These are phyloP conservation scores for Lentinula detonsa DNA, from an alignment of 768 basidiomycete species.

Conservation along the genomic window DNA sequence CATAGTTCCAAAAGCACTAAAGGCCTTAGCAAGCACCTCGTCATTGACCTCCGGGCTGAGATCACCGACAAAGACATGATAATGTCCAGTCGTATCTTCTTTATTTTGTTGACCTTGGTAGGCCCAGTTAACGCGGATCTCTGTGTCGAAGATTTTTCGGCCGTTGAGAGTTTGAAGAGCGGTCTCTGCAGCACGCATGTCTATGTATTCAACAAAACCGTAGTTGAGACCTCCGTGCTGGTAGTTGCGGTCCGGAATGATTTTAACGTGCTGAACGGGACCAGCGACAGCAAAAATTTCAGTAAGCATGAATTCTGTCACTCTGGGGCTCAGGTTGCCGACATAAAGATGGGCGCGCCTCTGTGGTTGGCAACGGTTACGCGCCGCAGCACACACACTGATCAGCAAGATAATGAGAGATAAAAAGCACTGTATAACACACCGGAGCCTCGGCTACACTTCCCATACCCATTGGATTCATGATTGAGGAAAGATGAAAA, in stretches of 20 bases:
- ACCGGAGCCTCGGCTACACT: slow-evolving; percentile 74
- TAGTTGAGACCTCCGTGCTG: slow-evolving; percentile 99
- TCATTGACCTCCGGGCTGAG: slow-evolving; percentile 99
- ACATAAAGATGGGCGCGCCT: slow-evolving; percentile 97
- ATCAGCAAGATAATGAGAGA: slow-evolving; percentile 23
- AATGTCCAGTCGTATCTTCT: slow-evolving; percentile 97
- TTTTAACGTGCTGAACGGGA: slow-evolving; percentile 98
- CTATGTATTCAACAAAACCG: slow-evolving; percentile 98
- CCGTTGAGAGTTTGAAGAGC: slow-evolving; percentile 98
- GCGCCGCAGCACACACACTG: slow-evolving; percentile 12
- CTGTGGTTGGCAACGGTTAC: slow-evolving; percentile 30
- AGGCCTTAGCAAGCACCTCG: slow-evolving; percentile 93
- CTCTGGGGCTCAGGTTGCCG: slow-evolving; percentile 94
- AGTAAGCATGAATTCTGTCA: slow-evolving; percentile 98
- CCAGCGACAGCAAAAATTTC: slow-evolving; percentile 97
- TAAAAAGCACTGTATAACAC: slow-evolving; percentile 26
- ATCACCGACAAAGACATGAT: slow-evolving; percentile 99
- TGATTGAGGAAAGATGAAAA: slow-evolving; percentile 51
- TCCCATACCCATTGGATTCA: slow-evolving; percentile 75
- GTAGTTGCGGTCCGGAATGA: slow-evolving; percentile 98
- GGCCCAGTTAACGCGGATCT: slow-evolving; percentile 99
- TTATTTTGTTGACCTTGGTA: slow-evolving; percentile 98
- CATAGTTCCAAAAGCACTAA: slow-evolving; percentile 93
- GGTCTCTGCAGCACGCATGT: slow-evolving; percentile 98
- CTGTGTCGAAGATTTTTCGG: slow-evolving; percentile 99